phyloP scores from a whole-genome alignment of 108 stramenopile genomes.

The Skeletonema menzelii region DNA sequence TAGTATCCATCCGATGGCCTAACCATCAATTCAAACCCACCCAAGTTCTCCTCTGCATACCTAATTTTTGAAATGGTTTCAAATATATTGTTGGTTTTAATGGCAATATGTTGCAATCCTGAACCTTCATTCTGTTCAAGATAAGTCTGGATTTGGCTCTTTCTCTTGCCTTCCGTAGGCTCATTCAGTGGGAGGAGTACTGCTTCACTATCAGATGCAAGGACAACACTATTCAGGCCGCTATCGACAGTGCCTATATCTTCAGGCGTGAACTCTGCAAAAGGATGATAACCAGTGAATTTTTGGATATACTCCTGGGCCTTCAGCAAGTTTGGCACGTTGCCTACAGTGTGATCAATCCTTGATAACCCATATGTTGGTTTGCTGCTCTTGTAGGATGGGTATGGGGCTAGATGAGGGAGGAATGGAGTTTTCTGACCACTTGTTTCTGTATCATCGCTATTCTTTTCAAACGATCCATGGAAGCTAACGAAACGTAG shows the following conservation, averaged over 20 bases:
- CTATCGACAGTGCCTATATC: slow-evolving; percentile 88
- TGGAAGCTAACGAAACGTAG: slow-evolving; percentile 53
- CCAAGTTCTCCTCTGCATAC: slow-evolving; percentile 54
- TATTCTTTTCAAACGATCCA: not conserved
- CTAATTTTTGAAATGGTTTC: slow-evolving; percentile 69
- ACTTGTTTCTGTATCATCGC: not conserved
- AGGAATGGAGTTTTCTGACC: slow-evolving; percentile 36
- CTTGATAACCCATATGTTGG: slow-evolving; percentile 48
- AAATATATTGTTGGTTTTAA: slow-evolving; percentile 84
- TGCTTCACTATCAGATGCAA: slow-evolving; percentile 58
- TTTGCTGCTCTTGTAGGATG: slow-evolving; percentile 7
- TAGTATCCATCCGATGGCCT: slow-evolving; percentile 77
- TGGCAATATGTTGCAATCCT: slow-evolving; percentile 87
- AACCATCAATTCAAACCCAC: slow-evolving; percentile 86
- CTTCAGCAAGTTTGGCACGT: slow-evolving; percentile 60
- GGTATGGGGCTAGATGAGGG: slow-evolving; percentile 61
- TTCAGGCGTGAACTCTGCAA: slow-evolving; percentile 85
- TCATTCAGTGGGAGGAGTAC: slow-evolving; percentile 88
- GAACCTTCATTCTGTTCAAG: slow-evolving; percentile 87
- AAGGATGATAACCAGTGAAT: slow-evolving; percentile 80
- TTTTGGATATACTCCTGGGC: slow-evolving; percentile 48
- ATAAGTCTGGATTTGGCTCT: slow-evolving; percentile 81
- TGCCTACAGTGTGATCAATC: slow-evolving; percentile 78
- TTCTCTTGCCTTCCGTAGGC: slow-evolving; percentile 71
- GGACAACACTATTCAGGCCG: slow-evolving; percentile 86